These are phyloP conservation scores for Radiomyces spectabilis DNA, from an alignment of 192 early-diverging fungal species.

Conservation along the genomic window DNA sequence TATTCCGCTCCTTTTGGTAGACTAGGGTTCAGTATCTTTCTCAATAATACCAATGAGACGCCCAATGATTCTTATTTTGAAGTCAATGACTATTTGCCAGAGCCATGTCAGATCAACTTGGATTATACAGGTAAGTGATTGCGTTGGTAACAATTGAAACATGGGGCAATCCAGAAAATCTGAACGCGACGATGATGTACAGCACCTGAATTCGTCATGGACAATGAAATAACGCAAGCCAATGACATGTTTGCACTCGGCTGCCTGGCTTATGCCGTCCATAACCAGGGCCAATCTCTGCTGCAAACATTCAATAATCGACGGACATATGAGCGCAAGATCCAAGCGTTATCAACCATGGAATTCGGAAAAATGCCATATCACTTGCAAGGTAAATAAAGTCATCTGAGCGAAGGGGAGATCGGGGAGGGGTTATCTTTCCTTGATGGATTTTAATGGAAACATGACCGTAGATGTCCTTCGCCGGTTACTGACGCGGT, in stretches of 20 bases:
- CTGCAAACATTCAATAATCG: slow-evolving; percentile 57
- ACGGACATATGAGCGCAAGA: slow-evolving; percentile 52
- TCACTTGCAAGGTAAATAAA: slow-evolving; percentile 37
- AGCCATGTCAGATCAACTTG: slow-evolving; percentile 48
- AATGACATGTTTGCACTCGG: slow-evolving; percentile 78
- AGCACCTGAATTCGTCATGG: slow-evolving; percentile 68
- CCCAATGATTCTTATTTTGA: slow-evolving; percentile 32
- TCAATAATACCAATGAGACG: slow-evolving; percentile 31
- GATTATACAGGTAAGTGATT: slow-evolving; percentile 37
- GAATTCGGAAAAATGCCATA: slow-evolving; percentile 41
- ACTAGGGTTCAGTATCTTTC: slow-evolving; percentile 58
- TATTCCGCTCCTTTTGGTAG: slow-evolving; percentile 16
- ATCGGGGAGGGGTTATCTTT: too few species aligned
- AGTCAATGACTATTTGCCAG: slow-evolving; percentile 51
- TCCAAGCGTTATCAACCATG: slow-evolving; percentile 34
- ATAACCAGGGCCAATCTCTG: slow-evolving; percentile 59
- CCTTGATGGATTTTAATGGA: too few species aligned
- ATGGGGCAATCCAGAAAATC: not conserved
- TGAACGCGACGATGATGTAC: not conserved
- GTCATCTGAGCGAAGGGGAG: too few species aligned
- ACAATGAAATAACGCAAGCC: slow-evolving; percentile 39
- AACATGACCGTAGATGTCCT: slow-evolving; percentile 45
- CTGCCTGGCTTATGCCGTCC: slow-evolving; percentile 65
- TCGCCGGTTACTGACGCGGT: slow-evolving; percentile 40
- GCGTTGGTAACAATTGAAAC: not conserved